Percentiles rank a stretch among this genome's conserved stretches.
Conservation (phyloP, 2,329 filamentous ascomycete species). For the Xylaria multiplex region DNA sequence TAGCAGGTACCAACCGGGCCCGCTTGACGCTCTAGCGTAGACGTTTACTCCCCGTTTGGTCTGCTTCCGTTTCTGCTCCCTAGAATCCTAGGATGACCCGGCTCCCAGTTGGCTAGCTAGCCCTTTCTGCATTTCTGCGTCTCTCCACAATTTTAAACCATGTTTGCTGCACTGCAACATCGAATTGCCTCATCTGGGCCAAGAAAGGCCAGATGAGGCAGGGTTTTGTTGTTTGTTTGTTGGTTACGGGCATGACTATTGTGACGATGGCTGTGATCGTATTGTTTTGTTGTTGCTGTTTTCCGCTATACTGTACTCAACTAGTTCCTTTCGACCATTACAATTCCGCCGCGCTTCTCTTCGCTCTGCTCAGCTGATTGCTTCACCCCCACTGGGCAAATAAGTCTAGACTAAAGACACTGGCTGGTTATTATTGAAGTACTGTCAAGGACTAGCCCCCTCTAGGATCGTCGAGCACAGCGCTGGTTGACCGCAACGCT, state of each 20-base stretch:
- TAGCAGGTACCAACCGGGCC: not conserved
- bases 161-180: conserved; percentile 32
- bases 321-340: conserved; percentile 17
- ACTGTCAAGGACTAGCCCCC: conserved; percentile 21
- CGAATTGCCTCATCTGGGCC: conserved; percentile 21
- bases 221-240: conserved; percentile 25
- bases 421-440: not conserved
- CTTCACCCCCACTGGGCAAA: conserved; percentile 20
- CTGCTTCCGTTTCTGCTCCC: not conserved
- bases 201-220: conserved; percentile 18
- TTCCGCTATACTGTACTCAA: conserved; percentile 10
- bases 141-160: conserved; percentile 34
- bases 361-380: conserved; percentile 31
- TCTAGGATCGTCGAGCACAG: conserved; percentile 12
- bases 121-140: conserved; percentile 23
- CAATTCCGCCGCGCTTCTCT: conserved; percentile 18
- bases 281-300: conserved; percentile 21
- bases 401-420: conserved; percentile 5
- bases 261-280: conserved; percentile 21
- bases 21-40: conserved; percentile 4
- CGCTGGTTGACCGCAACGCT: conserved; percentile 3
- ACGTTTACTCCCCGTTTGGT: not conserved
- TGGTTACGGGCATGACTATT: conserved; percentile 11
- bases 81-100: conserved; percentile 17
- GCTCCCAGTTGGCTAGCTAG: conserved; percentile 23